Evolutionary conservation across 108 stramenopile species (phyloP).

Genomic region (Aureococcus anophagefferens): DNA sequence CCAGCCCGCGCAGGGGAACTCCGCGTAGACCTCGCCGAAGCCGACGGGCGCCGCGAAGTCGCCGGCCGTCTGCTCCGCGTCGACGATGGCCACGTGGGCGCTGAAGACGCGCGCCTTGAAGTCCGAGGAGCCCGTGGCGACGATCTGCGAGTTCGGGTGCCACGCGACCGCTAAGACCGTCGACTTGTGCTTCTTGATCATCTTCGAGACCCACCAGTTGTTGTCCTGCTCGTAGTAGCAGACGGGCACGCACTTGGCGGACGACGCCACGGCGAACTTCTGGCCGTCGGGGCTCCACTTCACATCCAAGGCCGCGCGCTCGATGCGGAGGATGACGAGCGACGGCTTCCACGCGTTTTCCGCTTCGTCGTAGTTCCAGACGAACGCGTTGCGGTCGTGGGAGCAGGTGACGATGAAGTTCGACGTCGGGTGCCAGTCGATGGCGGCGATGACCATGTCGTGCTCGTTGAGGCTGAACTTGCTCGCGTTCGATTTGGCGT

Average conservation of each 20-base stretch:
- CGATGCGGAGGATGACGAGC: slow-evolving; percentile 45
- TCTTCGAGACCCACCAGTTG: slow-evolving; percentile 54
- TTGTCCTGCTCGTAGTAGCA: slow-evolving; percentile 36
- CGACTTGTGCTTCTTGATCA: slow-evolving; percentile 51
- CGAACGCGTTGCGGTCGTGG: slow-evolving; percentile 58
- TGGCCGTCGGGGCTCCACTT: slow-evolving; percentile 47
- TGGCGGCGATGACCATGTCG: slow-evolving; percentile 45
- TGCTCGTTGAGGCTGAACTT: slow-evolving; percentile 35
- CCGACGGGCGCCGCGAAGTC: slow-evolving; percentile 13
- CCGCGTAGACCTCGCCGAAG: slow-evolving; percentile 38
- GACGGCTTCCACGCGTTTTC: slow-evolving; percentile 34
- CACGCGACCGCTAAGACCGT: slow-evolving; percentile 36
- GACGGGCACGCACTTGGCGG: slow-evolving; percentile 46
- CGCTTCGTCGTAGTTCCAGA: slow-evolving; percentile 38
- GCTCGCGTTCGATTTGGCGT: slow-evolving; percentile 22
- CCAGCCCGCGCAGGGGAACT: slow-evolving; percentile 32
- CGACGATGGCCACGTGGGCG: slow-evolving; percentile 12
- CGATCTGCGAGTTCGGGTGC: slow-evolving; percentile 43
- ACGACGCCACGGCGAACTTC: slow-evolving; percentile 49
- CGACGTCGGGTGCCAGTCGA: slow-evolving; percentile 45
- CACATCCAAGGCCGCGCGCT: slow-evolving; percentile 44
- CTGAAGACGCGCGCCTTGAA: slow-evolving; percentile 39
- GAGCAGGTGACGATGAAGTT: slow-evolving; percentile 55
- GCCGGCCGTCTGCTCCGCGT: slow-evolving; percentile 4
- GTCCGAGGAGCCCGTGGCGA: slow-evolving; percentile 43